Percentiles rank a stretch among this genome's conserved stretches.
phyloP scores from a whole-genome alignment of 176 grass and related monocot genomes.

The Carex myosuroides region DNA sequence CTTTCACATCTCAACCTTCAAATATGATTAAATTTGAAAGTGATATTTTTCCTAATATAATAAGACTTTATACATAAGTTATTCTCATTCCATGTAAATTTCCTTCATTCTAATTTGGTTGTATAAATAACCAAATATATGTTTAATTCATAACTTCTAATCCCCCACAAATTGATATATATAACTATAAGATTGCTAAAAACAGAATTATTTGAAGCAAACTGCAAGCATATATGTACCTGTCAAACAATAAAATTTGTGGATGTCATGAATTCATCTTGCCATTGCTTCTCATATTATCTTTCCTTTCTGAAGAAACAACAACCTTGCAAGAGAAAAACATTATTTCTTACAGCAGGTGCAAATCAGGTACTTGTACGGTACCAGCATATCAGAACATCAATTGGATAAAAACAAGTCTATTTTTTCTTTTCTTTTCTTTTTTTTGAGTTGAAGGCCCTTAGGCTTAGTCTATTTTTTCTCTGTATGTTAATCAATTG shows the following conservation, averaged over 20 bases:
- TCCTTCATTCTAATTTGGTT: neutral
- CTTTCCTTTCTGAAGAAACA: slow-evolving; percentile 81
- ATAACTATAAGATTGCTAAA: neutral
- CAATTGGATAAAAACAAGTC: too few species aligned
- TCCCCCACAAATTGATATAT: neutral
- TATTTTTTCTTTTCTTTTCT: too few species aligned
- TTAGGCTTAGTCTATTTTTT: neutral
- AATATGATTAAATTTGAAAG: neutral
- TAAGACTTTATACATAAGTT: neutral
- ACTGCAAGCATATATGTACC: slow-evolving; percentile 51
- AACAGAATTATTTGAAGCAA: slow-evolving; percentile 64
- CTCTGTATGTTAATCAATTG: too few species aligned
- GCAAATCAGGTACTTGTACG: neutral
- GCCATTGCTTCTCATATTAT: slow-evolving; percentile 96
- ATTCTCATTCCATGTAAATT: neutral
- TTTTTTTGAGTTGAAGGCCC: too few species aligned
- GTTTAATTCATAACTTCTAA: too few species aligned
- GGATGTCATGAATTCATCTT: slow-evolving; percentile 59
- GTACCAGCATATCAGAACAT: neutral
- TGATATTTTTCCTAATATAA: neutral
- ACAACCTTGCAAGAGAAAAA: slow-evolving; percentile 43
- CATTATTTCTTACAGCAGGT: neutral
- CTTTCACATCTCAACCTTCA: neutral
- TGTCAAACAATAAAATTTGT: slow-evolving; percentile 79
- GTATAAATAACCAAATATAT: neutral